Base-by-base conservation (phyloP, 768 basidiomycete genomes). In the Boletus speciosus region DNA sequence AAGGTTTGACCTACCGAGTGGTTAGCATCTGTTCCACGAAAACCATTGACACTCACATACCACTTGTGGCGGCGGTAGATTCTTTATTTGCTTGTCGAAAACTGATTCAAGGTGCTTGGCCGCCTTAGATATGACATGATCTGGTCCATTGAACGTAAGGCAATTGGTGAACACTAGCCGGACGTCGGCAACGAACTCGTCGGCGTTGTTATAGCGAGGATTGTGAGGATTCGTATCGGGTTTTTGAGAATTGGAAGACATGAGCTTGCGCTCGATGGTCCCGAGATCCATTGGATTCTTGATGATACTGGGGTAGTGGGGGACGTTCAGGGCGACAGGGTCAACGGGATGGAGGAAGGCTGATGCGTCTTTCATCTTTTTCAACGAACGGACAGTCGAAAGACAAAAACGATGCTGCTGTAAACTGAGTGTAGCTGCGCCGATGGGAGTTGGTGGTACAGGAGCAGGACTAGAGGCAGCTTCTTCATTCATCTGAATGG, bases 211-310 rank as follows among this genome's bases (percentile, higher is more conserved):
- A 65, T 98, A 98, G 25, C 86, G 86, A n/a, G 87, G 88, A 56
- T 88, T 88, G 51, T 75, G 71, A 5, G 76, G 73, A 64, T 86
- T 89, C 27, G 77, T 71, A 56, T 91, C 90, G 14, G 83, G 88
- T 65, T 91, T 93, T 49, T 74, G 62, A 3, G 89, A 86, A 63
- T 92, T 95, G 14, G 91, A 91, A 1, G 88, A 83, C 34, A 61
- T 63, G 40, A 98, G 78, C 73, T 98, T 97, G 63, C 82, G 82
- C 73, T 98, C 96, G 54, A 98, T 83, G 41, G 96, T 97, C 4
- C 84, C 80, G 43, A 99, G 80, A 68, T 98, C 97, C 92, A 98
- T 98, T 0, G 97, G 97, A 27, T 79, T 82, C 66, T 86, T 90
- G 73, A 99, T 83, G 66, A 98, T 84, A 42, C 78, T 78, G 35